These are phyloP conservation scores for Silene vulgaris DNA, from an alignment of 179 eudicot genomes.

Conservation along the genomic window DNA sequence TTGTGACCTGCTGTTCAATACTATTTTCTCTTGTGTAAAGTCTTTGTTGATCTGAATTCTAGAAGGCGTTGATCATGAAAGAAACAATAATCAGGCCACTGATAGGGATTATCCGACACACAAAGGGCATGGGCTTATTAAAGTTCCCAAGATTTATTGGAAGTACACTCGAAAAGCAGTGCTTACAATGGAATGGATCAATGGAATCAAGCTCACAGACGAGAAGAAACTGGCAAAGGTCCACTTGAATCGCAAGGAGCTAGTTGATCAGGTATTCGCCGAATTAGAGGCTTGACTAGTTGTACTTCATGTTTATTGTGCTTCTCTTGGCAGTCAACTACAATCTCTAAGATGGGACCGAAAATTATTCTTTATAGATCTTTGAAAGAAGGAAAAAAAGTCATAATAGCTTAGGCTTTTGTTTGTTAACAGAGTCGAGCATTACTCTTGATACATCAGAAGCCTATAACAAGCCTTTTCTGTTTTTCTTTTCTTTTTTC, in stretches of 20 bases:
- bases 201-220: conserved; percentile 92
- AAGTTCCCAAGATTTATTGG: conserved; percentile 91
- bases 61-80: conserved; percentile 34
- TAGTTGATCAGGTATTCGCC: conserved; percentile 70
- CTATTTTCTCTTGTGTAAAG: conserved; percentile 1
- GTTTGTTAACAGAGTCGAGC: not conserved
- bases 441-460: conserved; percentile 10
- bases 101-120: conserved; percentile 22
- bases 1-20: conserved; percentile 11
- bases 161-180: conserved; percentile 75
- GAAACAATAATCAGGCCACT: conserved; percentile 25
- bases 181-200: conserved; percentile 95
- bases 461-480: not conserved
- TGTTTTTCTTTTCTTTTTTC: not conserved
- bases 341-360: not conserved
- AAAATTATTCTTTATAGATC: not conserved
- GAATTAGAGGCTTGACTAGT: not conserved
- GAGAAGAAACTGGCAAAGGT: conserved; percentile 51
- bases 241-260: conserved; percentile 60
- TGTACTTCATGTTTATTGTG: conserved; percentile 5
- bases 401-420: not conserved
- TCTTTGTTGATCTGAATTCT: conserved; percentile 13
- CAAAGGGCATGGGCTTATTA: conserved; percentile 41
- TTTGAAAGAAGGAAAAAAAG: not conserved
- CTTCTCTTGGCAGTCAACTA: conserved; percentile 5